Conservation (phyloP, 2,329 filamentous ascomycete species). For the Epichloe hybrida region DNA sequence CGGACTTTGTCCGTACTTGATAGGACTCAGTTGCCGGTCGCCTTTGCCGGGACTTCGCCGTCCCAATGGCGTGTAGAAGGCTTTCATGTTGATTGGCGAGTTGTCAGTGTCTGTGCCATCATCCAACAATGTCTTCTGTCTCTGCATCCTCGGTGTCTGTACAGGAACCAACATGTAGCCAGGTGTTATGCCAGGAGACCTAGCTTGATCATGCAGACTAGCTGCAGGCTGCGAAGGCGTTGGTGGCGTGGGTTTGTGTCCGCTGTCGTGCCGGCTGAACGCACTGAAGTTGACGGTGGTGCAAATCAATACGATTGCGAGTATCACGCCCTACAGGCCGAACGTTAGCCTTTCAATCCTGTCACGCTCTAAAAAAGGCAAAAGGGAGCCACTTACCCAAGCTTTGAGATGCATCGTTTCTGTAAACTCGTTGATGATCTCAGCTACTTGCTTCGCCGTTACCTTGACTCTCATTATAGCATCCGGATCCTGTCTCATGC, state of each 20-base stretch:
- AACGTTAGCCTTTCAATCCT: not conserved
- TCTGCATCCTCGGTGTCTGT: conserved; percentile 32
- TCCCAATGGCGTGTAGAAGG: conserved; percentile 32
- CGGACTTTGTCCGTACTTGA: conserved; percentile 28
- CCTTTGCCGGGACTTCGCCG: conserved; percentile 36
- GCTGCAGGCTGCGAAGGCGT: conserved; percentile 7
- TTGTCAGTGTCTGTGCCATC: conserved; percentile 39
- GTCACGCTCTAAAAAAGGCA: too few species aligned
- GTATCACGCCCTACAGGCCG: conserved; percentile 32
- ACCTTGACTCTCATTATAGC: conserved; percentile 68
- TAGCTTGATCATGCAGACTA: conserved; percentile 9
- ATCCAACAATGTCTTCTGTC: conserved; percentile 28
- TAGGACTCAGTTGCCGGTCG: conserved; percentile 34
- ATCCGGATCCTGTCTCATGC: conserved; percentile 74
- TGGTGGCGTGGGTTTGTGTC: conserved; percentile 1
- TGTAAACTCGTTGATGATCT: conserved; percentile 88
- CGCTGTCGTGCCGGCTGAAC: conserved; percentile 17
- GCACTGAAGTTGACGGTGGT: conserved; percentile 38
- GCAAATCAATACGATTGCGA: conserved; percentile 33
- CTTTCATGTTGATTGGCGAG: conserved; percentile 29
- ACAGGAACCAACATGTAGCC: conserved; percentile 38
- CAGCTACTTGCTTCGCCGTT: conserved; percentile 75
- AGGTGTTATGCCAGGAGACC: conserved; percentile 21
- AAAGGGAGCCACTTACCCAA: conserved; percentile 29
- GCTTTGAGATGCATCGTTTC: conserved; percentile 80